Evolutionary conservation across 1,284 basidiomycete species (phyloP).

Genomic region (Ceratobasidium sp.): DNA sequence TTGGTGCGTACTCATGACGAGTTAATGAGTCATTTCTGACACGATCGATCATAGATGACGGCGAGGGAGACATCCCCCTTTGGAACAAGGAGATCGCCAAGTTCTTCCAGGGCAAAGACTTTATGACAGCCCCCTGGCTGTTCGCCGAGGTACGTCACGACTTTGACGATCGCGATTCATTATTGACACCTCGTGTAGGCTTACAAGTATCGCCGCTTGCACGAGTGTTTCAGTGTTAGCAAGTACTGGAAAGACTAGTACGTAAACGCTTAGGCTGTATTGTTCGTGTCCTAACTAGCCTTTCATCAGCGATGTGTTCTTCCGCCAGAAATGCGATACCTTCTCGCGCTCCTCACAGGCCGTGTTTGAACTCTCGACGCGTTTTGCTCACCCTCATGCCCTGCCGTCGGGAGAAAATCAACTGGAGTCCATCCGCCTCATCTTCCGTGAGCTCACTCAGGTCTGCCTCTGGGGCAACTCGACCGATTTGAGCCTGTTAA

Average conservation of each 20-base stretch:
- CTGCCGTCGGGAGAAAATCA: slow-evolving; percentile 72
- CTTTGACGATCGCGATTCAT: slow-evolving; percentile 14
- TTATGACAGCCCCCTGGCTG: slow-evolving; percentile 96
- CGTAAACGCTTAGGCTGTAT: slow-evolving; percentile 58
- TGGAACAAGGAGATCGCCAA: slow-evolving; percentile 98
- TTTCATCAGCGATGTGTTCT: slow-evolving; percentile 79
- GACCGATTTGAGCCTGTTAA: slow-evolving; percentile 95
- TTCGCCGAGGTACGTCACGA: slow-evolving; percentile 77
- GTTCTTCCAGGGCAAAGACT: slow-evolving; percentile 96
- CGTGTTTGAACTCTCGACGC: slow-evolving; percentile 94
- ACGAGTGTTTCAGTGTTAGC: slow-evolving; percentile 95
- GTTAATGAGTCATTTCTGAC: not conserved
- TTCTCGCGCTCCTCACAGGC: slow-evolving; percentile 94
- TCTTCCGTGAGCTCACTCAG: slow-evolving; percentile 97
- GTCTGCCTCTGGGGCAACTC: slow-evolving; percentile 97
- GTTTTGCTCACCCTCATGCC: slow-evolving; percentile 90
- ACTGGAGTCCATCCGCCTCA: slow-evolving; percentile 79
- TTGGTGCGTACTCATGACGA: slow-evolving; percentile 55
- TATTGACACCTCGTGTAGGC: slow-evolving; percentile 61
- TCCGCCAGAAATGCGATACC: slow-evolving; percentile 95
- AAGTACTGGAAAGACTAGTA: slow-evolving; percentile 93
- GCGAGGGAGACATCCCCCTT: slow-evolving; percentile 92
- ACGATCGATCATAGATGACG: slow-evolving; percentile 73
- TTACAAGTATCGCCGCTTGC: slow-evolving; percentile 96
- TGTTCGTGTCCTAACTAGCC: not conserved